phyloP scores from a whole-genome alignment of 2,329 filamentous ascomycete genomes.

The Sporothrix euskadiensis region DNA sequence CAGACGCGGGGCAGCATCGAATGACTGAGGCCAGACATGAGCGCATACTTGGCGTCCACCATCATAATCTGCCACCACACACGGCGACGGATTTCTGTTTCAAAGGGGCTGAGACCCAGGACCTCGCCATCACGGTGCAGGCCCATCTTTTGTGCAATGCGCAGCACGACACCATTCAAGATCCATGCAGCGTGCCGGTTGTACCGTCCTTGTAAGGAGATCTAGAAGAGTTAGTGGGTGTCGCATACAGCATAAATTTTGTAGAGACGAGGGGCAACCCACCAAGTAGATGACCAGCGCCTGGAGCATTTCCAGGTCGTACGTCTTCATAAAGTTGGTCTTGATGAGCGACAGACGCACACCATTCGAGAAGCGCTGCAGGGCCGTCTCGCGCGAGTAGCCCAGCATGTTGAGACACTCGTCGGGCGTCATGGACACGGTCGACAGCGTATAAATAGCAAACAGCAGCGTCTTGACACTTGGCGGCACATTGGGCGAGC shows the following conservation, averaged over 20 bases:
- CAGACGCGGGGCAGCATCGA: constrained; percentile 54
- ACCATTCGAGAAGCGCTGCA: constrained; percentile 54
- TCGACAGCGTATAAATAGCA: constrained; percentile 64
- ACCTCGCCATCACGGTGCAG: constrained; percentile 62
- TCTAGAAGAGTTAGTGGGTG: constrained; percentile 39
- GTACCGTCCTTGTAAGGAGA: constrained; percentile 59
- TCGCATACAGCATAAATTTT: neutral
- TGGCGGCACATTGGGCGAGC: constrained; percentile 56
- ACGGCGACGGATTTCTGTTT: constrained; percentile 66
- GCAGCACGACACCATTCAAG: constrained; percentile 60
- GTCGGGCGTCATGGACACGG: constrained; percentile 55
- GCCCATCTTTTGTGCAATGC: constrained; percentile 68
- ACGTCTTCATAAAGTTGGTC: constrained; percentile 59
- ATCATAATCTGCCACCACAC: constrained; percentile 67
- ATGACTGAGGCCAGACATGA: constrained; percentile 59
- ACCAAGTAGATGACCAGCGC: constrained; percentile 61
- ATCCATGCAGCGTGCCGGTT: constrained; percentile 62
- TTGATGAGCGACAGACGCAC: constrained; percentile 53
- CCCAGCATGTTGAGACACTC: constrained; percentile 59
- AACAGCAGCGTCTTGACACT: constrained; percentile 64
- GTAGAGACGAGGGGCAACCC: constrained; percentile 30
- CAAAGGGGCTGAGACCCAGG: constrained; percentile 60
- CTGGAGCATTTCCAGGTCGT: constrained; percentile 60
- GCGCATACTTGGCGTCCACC: constrained; percentile 57
- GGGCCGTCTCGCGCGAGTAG: constrained; percentile 50